These are phyloP conservation scores for Guadua angustifolia DNA, from an alignment of 176 grass and related monocot genomes.

Conservation along the genomic window DNA sequence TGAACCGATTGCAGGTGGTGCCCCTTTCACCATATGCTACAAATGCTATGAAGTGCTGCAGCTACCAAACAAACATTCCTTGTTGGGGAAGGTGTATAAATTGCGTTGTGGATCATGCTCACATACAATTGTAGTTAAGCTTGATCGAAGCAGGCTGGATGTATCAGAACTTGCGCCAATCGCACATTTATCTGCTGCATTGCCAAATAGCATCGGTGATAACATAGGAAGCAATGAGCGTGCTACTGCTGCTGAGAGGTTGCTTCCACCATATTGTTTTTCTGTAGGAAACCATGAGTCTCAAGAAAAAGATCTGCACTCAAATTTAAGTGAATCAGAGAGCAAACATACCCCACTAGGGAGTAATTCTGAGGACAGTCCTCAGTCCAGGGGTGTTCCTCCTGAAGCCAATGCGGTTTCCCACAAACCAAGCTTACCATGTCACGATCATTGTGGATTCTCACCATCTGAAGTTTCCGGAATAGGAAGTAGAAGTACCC, in stretches of 20 bases:
- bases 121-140: slow-evolving; percentile 62
- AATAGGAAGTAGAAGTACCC: slow-evolving; percentile 70
- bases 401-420: slow-evolving; percentile 60
- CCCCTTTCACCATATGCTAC: slow-evolving; percentile 87
- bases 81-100: slow-evolving; percentile 63
- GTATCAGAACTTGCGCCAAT: slow-evolving; percentile 44
- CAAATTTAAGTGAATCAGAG: slow-evolving; percentile 53
- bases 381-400: slow-evolving; percentile 42
- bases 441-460: slow-evolving; percentile 52
- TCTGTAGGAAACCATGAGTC: slow-evolving; percentile 56
- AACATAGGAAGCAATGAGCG: slow-evolving; percentile 28
- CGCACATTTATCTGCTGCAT: slow-evolving; percentile 47
- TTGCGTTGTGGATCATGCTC: slow-evolving; percentile 85
- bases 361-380: slow-evolving; percentile 49
- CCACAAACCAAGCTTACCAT: slow-evolving; percentile 60
- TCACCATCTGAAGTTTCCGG: slow-evolving; percentile 58
- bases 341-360: slow-evolving; percentile 43
- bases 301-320: slow-evolving; percentile 60
- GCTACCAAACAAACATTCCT: slow-evolving; percentile 59
- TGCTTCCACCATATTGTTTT: slow-evolving; percentile 73
- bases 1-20: slow-evolving; percentile 68
- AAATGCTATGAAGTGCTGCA: slow-evolving; percentile 89
- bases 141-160: slow-evolving; percentile 67
- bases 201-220: slow-evolving; percentile 41
- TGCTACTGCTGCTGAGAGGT: slow-evolving; percentile 48